Evolutionary conservation across 768 basidiomycete genomes (phyloP).

Genomic region (Stropharia rugosoannulata): DNA sequence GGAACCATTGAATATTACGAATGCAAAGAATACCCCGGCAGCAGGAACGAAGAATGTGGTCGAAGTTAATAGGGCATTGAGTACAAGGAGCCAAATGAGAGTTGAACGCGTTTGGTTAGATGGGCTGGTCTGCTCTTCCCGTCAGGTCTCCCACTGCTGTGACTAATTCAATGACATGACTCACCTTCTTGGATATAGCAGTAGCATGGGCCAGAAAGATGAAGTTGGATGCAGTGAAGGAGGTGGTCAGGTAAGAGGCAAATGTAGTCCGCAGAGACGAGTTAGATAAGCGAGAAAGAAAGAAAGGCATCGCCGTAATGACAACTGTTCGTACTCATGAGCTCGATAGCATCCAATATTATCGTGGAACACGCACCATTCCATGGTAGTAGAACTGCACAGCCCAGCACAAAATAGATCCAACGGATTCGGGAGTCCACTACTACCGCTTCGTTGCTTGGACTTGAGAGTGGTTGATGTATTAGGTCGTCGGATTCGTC

Average conservation of each 20-base stretch:
- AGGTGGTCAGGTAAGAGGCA: constrained; percentile 62
- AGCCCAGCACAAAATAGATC: constrained; percentile 75
- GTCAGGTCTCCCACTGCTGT: neutral
- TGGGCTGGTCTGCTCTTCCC: constrained; percentile 48
- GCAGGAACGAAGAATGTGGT: constrained; percentile 61
- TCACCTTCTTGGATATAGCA: constrained; percentile 61
- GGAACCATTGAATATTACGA: constrained; percentile 62
- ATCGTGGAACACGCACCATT: constrained; percentile 58
- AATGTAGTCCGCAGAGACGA: constrained; percentile 61
- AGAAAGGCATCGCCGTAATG: constrained; percentile 85
- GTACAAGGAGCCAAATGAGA: constrained; percentile 47
- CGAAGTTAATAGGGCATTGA: constrained; percentile 59
- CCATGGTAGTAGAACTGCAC: constrained; percentile 83
- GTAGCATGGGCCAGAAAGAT: constrained; percentile 76
- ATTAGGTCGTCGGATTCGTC: constrained; percentile 24
- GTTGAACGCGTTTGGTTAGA: constrained; percentile 56
- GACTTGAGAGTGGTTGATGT: constrained; percentile 17
- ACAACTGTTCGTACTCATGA: constrained; percentile 50
- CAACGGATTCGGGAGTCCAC: constrained; percentile 50
- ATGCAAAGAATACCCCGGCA: constrained; percentile 59
- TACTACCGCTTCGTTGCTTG: constrained; percentile 25
- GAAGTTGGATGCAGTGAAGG: constrained; percentile 67
- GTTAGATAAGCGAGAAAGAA: constrained; percentile 64
- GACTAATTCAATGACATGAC: constrained; percentile 17
- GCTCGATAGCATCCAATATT: neutral